Evolutionary conservation across 164 flowering plant species (phyloP).

Genomic region (Vitis amurensis): DNA sequence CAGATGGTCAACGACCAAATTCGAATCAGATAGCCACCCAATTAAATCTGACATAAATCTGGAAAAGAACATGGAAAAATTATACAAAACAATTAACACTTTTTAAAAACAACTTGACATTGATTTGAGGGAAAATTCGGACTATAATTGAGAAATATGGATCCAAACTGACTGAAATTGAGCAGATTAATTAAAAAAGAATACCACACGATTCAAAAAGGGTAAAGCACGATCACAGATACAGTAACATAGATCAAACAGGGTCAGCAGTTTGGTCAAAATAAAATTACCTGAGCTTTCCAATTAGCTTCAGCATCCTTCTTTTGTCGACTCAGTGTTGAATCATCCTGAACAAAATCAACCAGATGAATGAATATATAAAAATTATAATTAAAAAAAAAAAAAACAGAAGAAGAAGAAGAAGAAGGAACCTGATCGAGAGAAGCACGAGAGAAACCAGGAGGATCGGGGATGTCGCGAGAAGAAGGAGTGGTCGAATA

Average conservation of each 20-base stretch:
- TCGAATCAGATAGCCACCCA: no score
- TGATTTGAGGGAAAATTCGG: no score
- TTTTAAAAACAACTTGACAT: no score
- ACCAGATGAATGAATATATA: neutral
- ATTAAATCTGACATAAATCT: no score
- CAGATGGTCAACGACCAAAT: no score
- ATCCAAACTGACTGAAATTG: no score
- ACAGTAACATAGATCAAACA: neutral
- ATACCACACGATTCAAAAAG: neutral
- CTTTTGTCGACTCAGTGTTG: constrained; percentile 66
- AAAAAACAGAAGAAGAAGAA: neutral
- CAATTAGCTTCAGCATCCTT: constrained; percentile 92
- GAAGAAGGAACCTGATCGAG: constrained; percentile 65
- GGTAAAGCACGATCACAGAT: neutral
- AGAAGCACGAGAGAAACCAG: constrained; percentile 79
- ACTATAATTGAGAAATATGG: no score
- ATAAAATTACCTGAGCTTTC: constrained; percentile 73
- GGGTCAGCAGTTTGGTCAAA: neutral
- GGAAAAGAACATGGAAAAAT: no score
- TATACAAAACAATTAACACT: no score
- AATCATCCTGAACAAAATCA: constrained; percentile 60
- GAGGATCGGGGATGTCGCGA: constrained; percentile 84
- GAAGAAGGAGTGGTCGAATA: constrained; percentile 54
- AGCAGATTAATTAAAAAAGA: no score
- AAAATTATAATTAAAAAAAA: neutral